Evolutionary conservation across 805 yeast species (phyloP).

Genomic region (Candida taoyuanica): DNA sequence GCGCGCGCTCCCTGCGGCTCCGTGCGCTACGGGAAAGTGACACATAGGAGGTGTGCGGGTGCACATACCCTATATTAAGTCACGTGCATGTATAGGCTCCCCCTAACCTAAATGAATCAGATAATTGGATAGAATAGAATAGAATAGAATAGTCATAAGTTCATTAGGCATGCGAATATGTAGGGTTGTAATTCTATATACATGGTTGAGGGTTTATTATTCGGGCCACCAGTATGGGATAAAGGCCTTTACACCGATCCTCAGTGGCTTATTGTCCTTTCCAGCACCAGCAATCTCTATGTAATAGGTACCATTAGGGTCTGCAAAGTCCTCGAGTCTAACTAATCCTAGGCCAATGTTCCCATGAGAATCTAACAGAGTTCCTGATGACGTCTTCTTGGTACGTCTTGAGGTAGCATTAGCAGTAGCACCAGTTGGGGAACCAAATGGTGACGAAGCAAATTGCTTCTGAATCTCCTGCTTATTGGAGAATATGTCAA

Average conservation of each 20-base stretch:
- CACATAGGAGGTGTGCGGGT: too few relatives aligned
- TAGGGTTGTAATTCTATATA: too few relatives aligned
- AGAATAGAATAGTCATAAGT: too few relatives aligned
- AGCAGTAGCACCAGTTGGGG: neutral
- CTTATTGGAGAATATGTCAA: conserved; percentile 22
- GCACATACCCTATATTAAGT: too few relatives aligned
- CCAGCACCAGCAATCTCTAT: conserved; percentile 28
- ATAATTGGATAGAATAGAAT: too few relatives aligned
- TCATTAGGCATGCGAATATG: too few relatives aligned
- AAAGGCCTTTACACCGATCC: conserved; percentile 45
- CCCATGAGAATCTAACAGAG: conserved; percentile 49
- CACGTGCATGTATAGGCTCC: too few relatives aligned
- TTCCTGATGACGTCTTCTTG: conserved; percentile 49
- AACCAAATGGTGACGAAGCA: conserved; percentile 39
- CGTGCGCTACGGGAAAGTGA: too few relatives aligned
- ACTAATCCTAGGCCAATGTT: conserved; percentile 65
- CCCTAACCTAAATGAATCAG: too few relatives aligned
- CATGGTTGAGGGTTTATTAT: neutral
- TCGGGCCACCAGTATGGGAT: conserved; percentile 77
- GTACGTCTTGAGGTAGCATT: conserved; percentile 9
- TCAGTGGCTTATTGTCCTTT: conserved; percentile 17
- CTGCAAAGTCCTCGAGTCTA: conserved; percentile 40
- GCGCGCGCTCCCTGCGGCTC: too few relatives aligned
- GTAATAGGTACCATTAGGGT: conserved; percentile 30
- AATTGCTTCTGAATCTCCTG: conserved; percentile 17